Conservation (phyloP, 192 early-diverging fungal species). For the Backusella sp. region DNA sequence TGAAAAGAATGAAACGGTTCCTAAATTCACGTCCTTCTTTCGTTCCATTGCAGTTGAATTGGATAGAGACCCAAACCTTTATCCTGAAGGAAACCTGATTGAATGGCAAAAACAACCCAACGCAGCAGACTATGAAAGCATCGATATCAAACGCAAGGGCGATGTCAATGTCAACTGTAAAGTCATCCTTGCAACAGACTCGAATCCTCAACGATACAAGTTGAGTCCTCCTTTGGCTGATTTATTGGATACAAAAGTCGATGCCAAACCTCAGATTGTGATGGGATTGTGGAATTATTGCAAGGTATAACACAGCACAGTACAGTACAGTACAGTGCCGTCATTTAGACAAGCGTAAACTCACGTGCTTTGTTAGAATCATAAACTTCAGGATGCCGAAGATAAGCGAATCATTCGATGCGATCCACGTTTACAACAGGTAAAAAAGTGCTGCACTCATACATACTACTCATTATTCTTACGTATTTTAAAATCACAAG, state of each 20-base stretch:
- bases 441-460: background rate
- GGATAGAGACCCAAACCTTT: slow-evolving; percentile 73
- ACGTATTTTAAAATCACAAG: slow-evolving; percentile 41
- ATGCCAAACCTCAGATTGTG: slow-evolving; percentile 73
- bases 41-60: slow-evolving; percentile 82
- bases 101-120: slow-evolving; percentile 58
- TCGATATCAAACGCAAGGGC: slow-evolving; percentile 92
- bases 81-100: slow-evolving; percentile 77
- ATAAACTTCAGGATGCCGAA: slow-evolving; percentile 88
- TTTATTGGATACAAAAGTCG: slow-evolving; percentile 75
- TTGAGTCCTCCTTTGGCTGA: slow-evolving; percentile 70
- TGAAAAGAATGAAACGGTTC: slow-evolving; percentile 50
- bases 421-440: slow-evolving; percentile 47
- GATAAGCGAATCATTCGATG: slow-evolving; percentile 88
- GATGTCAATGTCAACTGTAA: slow-evolving; percentile 78
- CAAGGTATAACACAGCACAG: slow-evolving; percentile 66
- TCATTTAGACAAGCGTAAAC: background rate
- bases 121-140: slow-evolving; percentile 72
- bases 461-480: background rate
- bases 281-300: slow-evolving; percentile 96
- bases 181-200: slow-evolving; percentile 79
- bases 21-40: slow-evolving; percentile 89
- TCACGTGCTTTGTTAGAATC: slow-evolving; percentile 42
- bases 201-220: slow-evolving; percentile 79
- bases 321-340: no score